A percentile compares a stretch with the other conserved stretches of the same genome.
These are phyloP conservation scores for Biancaea sappan DNA, from an alignment of 306 rosid species.

Conservation along the genomic window DNA sequence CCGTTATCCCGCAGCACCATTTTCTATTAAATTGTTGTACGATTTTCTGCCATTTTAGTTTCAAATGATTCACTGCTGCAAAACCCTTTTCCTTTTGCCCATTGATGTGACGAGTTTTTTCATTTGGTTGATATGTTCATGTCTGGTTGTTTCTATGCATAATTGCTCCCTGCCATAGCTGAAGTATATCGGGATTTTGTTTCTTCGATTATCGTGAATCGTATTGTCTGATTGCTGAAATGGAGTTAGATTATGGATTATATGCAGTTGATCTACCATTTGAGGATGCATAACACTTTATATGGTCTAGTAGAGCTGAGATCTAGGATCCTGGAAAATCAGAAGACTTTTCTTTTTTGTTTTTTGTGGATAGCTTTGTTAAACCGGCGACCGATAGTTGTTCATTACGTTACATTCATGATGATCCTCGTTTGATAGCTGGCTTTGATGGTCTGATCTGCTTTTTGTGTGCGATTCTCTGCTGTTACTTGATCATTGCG, in stretches of 20 bases:
- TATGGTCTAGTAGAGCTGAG: constrained; percentile 26
- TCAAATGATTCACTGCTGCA: not conserved
- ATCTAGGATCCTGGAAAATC: constrained; percentile 33
- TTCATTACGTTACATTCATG: not conserved
- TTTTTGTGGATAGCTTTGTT: not conserved
- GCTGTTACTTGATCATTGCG: not conserved
- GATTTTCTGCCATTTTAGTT: not conserved
- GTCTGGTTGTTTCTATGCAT: not conserved
- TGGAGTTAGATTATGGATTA: constrained; percentile 25
- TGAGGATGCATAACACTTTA: not conserved
- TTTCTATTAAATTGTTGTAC: not conserved
- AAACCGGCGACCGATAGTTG: not conserved
- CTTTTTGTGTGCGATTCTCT: constrained; percentile 28
- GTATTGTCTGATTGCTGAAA: constrained; percentile 23
- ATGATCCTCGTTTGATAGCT: not conserved
- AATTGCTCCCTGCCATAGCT: not conserved
- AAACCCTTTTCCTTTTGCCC: not conserved
- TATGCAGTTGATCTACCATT: constrained; percentile 46
- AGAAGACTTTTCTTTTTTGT: not conserved
- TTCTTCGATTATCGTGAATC: not conserved
- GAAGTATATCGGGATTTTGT: not conserved
- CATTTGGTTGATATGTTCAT: not conserved
- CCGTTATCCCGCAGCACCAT: not conserved
- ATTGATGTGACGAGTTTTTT: not conserved
- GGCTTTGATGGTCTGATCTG: constrained; percentile 43